Percentiles rank a stretch among this genome's conserved stretches.
phyloP scores from a whole-genome alignment of 2,329 filamentous ascomycete species.

The Xylariales sp. region DNA sequence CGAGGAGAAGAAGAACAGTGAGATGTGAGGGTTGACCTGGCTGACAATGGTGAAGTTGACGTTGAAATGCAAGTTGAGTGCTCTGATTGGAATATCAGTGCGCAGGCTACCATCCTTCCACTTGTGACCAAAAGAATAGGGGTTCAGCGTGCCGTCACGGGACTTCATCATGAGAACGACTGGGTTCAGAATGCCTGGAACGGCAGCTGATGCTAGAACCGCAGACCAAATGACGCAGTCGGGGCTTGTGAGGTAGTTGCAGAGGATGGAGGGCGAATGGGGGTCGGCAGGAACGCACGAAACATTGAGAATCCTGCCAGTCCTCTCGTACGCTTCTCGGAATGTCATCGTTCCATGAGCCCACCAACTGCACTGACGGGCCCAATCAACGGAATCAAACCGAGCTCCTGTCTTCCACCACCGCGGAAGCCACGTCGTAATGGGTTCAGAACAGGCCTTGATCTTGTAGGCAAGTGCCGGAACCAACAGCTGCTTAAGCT shows the following conservation, averaged over 20 bases:
- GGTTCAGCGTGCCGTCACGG: slow-evolving; percentile 68
- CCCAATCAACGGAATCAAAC: slow-evolving; percentile 94
- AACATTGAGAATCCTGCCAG: slow-evolving; percentile 91
- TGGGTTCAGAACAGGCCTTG: slow-evolving; percentile 76
- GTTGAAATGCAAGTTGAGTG: slow-evolving; percentile 94
- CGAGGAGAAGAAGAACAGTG: slow-evolving; percentile 97
- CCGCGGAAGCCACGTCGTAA: slow-evolving; percentile 70
- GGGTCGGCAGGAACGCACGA: slow-evolving; percentile 94
- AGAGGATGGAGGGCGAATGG: slow-evolving; percentile 85
- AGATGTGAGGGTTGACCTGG: slow-evolving; percentile 95
- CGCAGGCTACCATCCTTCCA: slow-evolving; percentile 97
- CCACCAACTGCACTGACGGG: slow-evolving; percentile 81
- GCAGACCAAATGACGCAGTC: slow-evolving; percentile 99
- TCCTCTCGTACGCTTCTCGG: slow-evolving; percentile 87
- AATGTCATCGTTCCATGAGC: slow-evolving; percentile 89
- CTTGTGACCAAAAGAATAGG: slow-evolving; percentile 96
- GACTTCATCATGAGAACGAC: slow-evolving; percentile 91
- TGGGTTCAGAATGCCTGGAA: slow-evolving; percentile 92
- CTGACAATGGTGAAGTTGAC: slow-evolving; percentile 92
- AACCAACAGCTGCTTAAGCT: slow-evolving; percentile 78
- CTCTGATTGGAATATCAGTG: slow-evolving; percentile 92
- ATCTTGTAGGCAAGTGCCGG: slow-evolving; percentile 84
- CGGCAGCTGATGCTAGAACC: slow-evolving; percentile 88
- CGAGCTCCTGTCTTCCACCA: slow-evolving; percentile 93
- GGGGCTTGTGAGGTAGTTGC: slow-evolving; percentile 91